These are phyloP conservation scores for Salvia miltiorrhiza DNA, from an alignment of 257 asterid genomes.

Conservation along the genomic window DNA sequence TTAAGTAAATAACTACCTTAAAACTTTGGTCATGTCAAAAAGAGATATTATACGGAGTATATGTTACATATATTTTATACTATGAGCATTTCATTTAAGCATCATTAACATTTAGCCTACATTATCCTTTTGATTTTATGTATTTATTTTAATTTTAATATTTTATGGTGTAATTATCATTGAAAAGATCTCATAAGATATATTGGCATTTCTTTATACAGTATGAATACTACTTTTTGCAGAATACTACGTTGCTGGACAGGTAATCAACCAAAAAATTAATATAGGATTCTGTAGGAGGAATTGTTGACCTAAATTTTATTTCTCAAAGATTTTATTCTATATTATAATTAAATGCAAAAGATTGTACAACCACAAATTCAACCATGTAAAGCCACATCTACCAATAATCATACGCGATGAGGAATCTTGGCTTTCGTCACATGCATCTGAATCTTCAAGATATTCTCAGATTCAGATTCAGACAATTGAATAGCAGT, in stretches of 20 bases:
- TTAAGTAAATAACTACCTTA: neutral
- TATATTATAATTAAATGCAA: neutral
- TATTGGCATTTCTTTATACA: no score
- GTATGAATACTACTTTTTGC: neutral
- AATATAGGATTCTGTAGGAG: neutral
- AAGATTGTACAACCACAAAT: neutral
- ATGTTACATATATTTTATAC: no score
- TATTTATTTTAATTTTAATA: no score
- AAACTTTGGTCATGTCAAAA: neutral
- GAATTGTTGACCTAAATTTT: slow-evolving; percentile 1
- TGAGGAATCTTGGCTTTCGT: slow-evolving; percentile 19
- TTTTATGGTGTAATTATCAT: no score
- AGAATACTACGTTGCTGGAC: no score
- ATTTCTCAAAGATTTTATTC: slow-evolving; percentile 11
- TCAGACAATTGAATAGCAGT: neutral
- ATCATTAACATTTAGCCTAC: no score
- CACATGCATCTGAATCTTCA: slow-evolving; percentile 25
- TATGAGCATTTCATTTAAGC: no score
- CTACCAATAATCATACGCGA: slow-evolving; percentile 1
- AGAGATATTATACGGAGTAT: no score
- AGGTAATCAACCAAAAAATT: neutral
- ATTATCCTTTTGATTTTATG: no score
- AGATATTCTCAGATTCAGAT: slow-evolving; percentile 18
- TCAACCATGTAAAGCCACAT: slow-evolving; percentile 15
- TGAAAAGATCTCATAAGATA: no score